Evolutionary conservation across 2,329 filamentous ascomycete genomes (phyloP).

Genomic region (Cryphonectria japonica): DNA sequence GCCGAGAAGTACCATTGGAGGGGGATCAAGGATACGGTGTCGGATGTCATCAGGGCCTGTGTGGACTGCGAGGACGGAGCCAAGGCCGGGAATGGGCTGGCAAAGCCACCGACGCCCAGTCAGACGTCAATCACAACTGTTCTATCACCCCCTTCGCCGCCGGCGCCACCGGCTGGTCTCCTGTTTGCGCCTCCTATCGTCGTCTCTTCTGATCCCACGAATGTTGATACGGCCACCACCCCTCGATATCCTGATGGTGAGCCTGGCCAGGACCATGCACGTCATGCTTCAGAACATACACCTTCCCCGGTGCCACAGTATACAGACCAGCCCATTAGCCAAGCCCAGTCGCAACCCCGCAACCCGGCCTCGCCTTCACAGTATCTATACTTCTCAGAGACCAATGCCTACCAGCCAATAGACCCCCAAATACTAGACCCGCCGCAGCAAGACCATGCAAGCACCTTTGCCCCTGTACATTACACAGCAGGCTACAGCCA

Average conservation of each 20-base stretch:
- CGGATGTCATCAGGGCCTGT: constrained; percentile 91
- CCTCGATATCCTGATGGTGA: constrained; percentile 29
- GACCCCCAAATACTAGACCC: constrained; percentile 63
- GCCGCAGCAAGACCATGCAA: constrained; percentile 37
- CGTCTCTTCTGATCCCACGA: constrained; percentile 26
- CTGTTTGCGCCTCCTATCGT: constrained; percentile 14
- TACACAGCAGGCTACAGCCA: constrained; percentile 35
- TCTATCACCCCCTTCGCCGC: constrained; percentile 15
- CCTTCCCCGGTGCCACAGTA: constrained; percentile 32
- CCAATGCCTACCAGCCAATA: constrained; percentile 55
- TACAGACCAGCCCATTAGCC: constrained; percentile 31
- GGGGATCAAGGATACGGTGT: constrained; percentile 96
- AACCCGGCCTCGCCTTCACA: constrained; percentile 36
- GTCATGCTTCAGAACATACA: constrained; percentile 34
- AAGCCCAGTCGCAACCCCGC: constrained; percentile 41
- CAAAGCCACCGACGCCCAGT: constrained; percentile 24
- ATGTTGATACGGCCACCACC: constrained; percentile 33
- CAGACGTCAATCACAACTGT: constrained; percentile 10
- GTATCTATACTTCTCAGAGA: constrained; percentile 32
- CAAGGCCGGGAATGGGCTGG: constrained; percentile 48
- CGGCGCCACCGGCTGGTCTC: constrained; percentile 13
- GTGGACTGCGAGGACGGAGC: constrained; percentile 82
- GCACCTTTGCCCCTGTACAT: constrained; percentile 31
- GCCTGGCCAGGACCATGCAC: constrained; percentile 5
- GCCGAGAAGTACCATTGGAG: constrained; percentile 97